phyloP scores from a whole-genome alignment of 1,139 yeast genomes.

The Kodamaea sp. region DNA sequence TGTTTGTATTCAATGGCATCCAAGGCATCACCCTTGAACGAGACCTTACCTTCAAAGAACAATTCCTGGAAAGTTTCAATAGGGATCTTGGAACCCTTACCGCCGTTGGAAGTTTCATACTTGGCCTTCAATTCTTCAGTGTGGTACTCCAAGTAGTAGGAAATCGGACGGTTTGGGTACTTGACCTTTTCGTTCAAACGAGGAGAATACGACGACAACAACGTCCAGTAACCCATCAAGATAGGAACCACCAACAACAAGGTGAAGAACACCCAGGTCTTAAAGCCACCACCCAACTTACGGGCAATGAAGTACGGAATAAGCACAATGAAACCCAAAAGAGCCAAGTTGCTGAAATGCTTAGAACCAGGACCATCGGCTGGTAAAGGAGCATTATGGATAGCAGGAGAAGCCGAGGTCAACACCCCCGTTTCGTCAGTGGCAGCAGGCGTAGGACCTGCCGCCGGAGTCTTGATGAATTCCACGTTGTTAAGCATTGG shows the following conservation, averaged over 20 bases:
- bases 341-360: constrained; percentile 66
- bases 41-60: constrained; percentile 80
- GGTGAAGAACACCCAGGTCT: constrained; percentile 60
- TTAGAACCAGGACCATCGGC: constrained; percentile 91
- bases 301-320: constrained; percentile 67
- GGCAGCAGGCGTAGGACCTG: constrained; percentile 49
- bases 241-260: constrained; percentile 64
- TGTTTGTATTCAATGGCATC: constrained; percentile 85
- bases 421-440: constrained; percentile 55
- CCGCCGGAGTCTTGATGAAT: constrained; percentile 62
- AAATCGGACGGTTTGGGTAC: constrained; percentile 77
- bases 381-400: constrained; percentile 83
- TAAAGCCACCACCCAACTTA: constrained; percentile 73
- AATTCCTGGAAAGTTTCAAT: constrained; percentile 92
- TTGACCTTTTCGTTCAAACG: constrained; percentile 76
- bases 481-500: constrained; percentile 44
- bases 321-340: constrained; percentile 53
- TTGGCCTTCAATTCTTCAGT: constrained; percentile 69
- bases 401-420: constrained; percentile 69
- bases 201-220: constrained; percentile 76
- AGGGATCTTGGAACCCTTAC: constrained; percentile 74
- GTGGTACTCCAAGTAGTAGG: constrained; percentile 80
- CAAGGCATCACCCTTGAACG: constrained; percentile 85
- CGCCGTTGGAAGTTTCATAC: constrained; percentile 57
- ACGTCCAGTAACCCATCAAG: constrained; percentile 79